Base-by-base conservation (phyloP, 768 basidiomycete genomes). In the Neoboletus subvelutipes region DNA sequence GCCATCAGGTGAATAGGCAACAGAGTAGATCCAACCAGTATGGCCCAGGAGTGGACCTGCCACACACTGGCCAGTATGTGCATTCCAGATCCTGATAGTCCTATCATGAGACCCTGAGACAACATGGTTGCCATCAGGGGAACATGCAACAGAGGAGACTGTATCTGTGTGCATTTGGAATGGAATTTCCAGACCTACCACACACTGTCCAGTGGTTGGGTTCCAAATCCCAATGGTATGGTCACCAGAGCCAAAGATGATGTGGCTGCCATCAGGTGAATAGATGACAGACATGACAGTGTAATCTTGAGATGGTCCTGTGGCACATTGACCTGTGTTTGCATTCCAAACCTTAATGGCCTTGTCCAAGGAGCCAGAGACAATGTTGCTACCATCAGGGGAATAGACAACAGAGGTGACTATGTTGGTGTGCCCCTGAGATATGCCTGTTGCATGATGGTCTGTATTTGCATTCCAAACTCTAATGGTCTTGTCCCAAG, bases 1-100 rank as follows among this genome's bases (percentile, higher is more conserved):
- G 2, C 72, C 71, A 58, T 73, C 66, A 34, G 74, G 69, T 40
- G 74, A 56, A 65, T 54, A 60, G 50, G 59, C 54, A 47, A 64
- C 24, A 51, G 63, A 64, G 20, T 24, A 50, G 18, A 64, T 5
- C 50, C 56, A 55, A 13, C 22, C 8, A 0, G 56, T 56, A 7
- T 64, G 64, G 2, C 52, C 65, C 3, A 0, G 0, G 3, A 64
- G 26, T 48, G 56, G 49, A 39, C 41, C 54, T 40, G 9, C 9
- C 4, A 46, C 9, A 39, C 10, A 37, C 22, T 64, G 15, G 5
- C 54, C 49, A 64, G 64, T 63, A 28, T 47, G 46, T 48, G 51
- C 10, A 48, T 66, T 18, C 64, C 64, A 64, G 1, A 64, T 43
- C 24, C 5, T 15, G 1, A 64, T 50, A 5, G 34, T 52, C 2